Percentiles rank a stretch among this genome's conserved stretches.
phyloP scores from a whole-genome alignment of 139 green algal genomes.

The Microglena sp. region DNA sequence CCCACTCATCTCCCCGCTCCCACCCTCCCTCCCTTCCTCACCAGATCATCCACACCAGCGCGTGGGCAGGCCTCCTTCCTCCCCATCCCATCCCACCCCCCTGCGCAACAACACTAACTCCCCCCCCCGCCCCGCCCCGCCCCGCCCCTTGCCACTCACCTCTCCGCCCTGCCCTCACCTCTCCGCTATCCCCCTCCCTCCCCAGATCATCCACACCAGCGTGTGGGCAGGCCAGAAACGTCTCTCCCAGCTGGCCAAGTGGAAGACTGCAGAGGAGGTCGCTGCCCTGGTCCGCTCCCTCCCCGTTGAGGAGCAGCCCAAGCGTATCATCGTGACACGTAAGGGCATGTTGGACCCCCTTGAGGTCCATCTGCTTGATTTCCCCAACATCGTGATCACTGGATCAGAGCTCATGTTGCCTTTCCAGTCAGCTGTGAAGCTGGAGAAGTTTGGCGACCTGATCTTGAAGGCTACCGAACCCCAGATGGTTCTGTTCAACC shows the following conservation, averaged over 20 bases:
- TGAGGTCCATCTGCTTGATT: conserved; percentile 98
- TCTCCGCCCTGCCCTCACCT: conserved; percentile 49
- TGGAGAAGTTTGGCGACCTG: conserved; percentile 98
- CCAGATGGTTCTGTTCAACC: conserved; percentile 99
- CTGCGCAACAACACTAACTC: too few species aligned
- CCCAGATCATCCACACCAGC: conserved; percentile 98
- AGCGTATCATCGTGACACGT: conserved; percentile 97
- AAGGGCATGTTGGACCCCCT: conserved; percentile 99
- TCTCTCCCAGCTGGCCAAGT: conserved; percentile 96
- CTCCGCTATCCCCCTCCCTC: conserved; percentile 91
- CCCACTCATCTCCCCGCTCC: not conserved
- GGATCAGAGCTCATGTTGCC: conserved; percentile 97
- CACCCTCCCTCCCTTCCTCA: conserved; percentile 15
- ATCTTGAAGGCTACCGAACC: conserved; percentile 86
- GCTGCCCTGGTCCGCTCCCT: conserved; percentile 84
- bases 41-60: conserved; percentile 38
- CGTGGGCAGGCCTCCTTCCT: conserved; percentile 96
- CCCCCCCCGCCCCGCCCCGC: too few species aligned
- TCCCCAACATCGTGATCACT: conserved; percentile 99
- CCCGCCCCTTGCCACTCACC: conserved; percentile 63
- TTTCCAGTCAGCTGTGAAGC: conserved; percentile 96
- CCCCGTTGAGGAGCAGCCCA: conserved; percentile 98
- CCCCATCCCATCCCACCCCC: too few species aligned
- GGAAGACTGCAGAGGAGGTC: conserved; percentile 99
- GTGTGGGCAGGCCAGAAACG: conserved; percentile 99